Evolutionary conservation across 2,329 filamentous ascomycete species (phyloP), one percentile per base, ranked within the genome.

Genomic region (Fusarium circinatum): DNA sequence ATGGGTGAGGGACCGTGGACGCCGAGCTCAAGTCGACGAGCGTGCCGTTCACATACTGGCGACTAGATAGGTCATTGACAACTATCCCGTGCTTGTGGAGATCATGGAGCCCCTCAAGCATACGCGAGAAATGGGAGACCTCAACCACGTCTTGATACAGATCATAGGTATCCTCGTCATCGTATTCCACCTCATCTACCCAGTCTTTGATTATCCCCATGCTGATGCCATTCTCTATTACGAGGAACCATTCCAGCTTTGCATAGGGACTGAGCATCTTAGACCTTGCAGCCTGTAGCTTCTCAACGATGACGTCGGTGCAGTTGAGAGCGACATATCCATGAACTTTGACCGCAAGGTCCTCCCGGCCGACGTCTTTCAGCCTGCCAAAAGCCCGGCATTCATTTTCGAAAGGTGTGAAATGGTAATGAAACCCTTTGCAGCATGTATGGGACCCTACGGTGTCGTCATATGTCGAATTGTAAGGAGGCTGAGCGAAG

Each of bases 171-270:
- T 24, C 24, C 24, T 24, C 24, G 24, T 47, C 20, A 6, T 42
- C 8, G 30, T 39, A 62, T n/a, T 32, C 30, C 14, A 41, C 34
- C 44, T 18, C 54, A 1, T 71, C 55, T 3, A 71, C 55, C 62
- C 54, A 71, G n/a, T 71, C 68, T 38, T 71, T 71, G 34, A 71
- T 45, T 2, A 71, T 71, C 0, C 54, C 68, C 51, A 57, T 48
- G 15, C 9, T 12, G 5, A 15, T 9, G 34, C 34, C 51, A 5
- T 39, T 0, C 1, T 13, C 24, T 1, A n/a, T n/a, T 7, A 0
- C 14, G 20, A 54, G 20, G 14, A 54, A 28, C 34, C 51, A 54
- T 3, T 39, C 51, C 24, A 54, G 34, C 0, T 54, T 18, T 22
- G 0, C 3, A 39, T 38, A 38, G 14, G 51, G 51, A 38, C 0